A percentile compares a stretch with the other conserved stretches of the same genome.
Conservation (phyloP, 2,329 filamentous ascomycete species). For the Talaromyces sp. region DNA sequence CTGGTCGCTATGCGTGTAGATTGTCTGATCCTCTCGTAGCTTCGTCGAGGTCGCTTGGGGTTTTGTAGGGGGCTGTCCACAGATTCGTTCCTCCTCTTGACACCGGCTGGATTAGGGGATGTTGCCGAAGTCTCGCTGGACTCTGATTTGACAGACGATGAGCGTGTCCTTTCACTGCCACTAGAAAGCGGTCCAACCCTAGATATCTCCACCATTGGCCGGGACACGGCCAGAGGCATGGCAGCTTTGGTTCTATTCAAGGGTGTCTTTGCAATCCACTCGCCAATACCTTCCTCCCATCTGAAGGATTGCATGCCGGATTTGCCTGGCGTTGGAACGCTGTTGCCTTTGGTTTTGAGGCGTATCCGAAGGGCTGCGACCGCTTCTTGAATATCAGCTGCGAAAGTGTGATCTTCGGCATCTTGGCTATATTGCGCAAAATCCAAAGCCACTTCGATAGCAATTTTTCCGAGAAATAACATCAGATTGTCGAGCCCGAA, state of each 20-base stretch:
- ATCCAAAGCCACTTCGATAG: slow-evolving; percentile 37
- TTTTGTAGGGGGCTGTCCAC: not conserved
- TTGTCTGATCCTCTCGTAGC: slow-evolving; percentile 2
- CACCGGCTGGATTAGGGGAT: slow-evolving; percentile 16
- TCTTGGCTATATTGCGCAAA: slow-evolving; percentile 37
- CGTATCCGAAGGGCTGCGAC: slow-evolving; percentile 18
- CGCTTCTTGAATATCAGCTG: slow-evolving; percentile 34
- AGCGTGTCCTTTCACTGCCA: slow-evolving; percentile 18
- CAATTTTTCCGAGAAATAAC: slow-evolving; percentile 30
- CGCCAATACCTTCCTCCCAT: slow-evolving; percentile 55
- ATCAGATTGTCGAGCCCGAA: slow-evolving; percentile 21
- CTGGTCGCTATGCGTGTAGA: slow-evolving; percentile 3
- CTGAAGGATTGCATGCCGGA: slow-evolving; percentile 33
- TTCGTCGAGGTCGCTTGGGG: not conserved
- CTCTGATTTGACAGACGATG: slow-evolving; percentile 17
- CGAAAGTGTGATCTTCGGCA: slow-evolving; percentile 36
- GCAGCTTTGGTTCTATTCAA: slow-evolving; percentile 22
- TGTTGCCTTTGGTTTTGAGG: slow-evolving; percentile 10
- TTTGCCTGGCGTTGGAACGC: slow-evolving; percentile 13
- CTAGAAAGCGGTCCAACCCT: slow-evolving; percentile 14
- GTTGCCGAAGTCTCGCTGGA: slow-evolving; percentile 31
- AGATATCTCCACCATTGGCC: slow-evolving; percentile 10
- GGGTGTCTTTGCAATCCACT: slow-evolving; percentile 52
- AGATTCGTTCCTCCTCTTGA: slow-evolving; percentile 1
- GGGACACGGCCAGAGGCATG: not conserved